Percentiles rank a stretch among this genome's conserved stretches.
These are phyloP conservation scores for Tetradesmus obliquus DNA, from an alignment of 139 green algal genomes.

Conservation along the genomic window DNA sequence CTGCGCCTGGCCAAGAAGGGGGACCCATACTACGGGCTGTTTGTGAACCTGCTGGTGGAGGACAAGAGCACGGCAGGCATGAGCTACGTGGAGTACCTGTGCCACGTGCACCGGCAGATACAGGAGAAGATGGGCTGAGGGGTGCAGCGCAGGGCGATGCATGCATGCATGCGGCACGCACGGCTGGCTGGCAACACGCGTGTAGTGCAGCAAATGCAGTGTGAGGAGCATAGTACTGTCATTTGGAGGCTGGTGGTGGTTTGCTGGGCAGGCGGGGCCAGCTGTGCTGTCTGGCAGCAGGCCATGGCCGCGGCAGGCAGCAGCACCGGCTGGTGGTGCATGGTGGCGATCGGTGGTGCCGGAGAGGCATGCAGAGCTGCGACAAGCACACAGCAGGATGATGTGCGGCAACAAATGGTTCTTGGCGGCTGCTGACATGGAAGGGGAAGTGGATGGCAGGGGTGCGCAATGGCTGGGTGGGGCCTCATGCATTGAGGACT, in stretches of 20 bases:
- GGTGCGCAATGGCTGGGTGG: no score
- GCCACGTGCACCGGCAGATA: slow-evolving; percentile 87
- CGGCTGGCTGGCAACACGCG: not conserved
- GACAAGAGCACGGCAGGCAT: slow-evolving; percentile 75
- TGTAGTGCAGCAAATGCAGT: not conserved
- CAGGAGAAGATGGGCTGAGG: slow-evolving; percentile 80
- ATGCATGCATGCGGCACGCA: not conserved
- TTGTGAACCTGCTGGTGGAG: slow-evolving; percentile 84
- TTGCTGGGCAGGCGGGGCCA: not conserved
- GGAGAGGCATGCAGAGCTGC: no score
- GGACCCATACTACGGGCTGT: slow-evolving; percentile 52
- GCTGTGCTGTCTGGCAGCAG: no score
- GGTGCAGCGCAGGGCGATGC: not conserved
- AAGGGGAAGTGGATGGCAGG: no score
- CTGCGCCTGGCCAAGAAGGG: slow-evolving; percentile 72
- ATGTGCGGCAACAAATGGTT: no score
- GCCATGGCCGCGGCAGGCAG: no score
- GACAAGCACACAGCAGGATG: no score
- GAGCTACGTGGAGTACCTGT: slow-evolving; percentile 93
- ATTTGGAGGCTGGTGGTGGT: no score
- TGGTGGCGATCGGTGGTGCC: no score
- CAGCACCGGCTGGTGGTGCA: no score
- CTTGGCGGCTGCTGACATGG: no score
- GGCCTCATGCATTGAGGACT: no score
- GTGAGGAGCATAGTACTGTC: not conserved